Conservation (phyloP, 148 eudicot species). For the Arbutus unedo region DNA sequence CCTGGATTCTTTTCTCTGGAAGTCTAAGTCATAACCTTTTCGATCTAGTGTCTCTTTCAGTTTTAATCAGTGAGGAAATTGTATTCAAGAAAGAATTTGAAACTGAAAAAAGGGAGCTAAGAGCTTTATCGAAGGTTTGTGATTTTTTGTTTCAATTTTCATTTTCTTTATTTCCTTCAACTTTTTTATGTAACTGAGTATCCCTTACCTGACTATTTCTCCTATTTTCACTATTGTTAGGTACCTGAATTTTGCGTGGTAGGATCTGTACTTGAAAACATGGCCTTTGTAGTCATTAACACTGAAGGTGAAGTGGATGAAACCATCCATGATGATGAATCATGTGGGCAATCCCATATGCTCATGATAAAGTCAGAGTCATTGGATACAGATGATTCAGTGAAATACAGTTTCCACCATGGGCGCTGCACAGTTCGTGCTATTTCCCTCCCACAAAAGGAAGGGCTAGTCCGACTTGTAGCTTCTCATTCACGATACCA, state of each 20-base stretch:
- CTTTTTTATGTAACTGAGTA: neutral
- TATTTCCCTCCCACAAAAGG: too few species aligned
- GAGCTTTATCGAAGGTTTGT: constrained; percentile 41
- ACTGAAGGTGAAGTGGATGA: constrained; percentile 52
- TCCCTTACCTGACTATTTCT: neutral
- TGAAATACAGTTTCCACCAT: too few species aligned
- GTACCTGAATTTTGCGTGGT: constrained; percentile 41
- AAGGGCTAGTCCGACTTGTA: constrained; percentile 40
- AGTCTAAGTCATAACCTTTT: neutral
- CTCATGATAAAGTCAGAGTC: too few species aligned
- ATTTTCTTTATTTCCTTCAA: neutral
- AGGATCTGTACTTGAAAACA: constrained; percentile 45
- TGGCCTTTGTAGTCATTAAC: constrained; percentile 47
- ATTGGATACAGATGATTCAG: too few species aligned
- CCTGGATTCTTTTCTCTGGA: neutral
- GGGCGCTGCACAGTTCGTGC: too few species aligned
- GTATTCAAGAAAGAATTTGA: constrained; percentile 32
- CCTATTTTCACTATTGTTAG: constrained; percentile 26
- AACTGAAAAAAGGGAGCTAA: constrained; percentile 53
- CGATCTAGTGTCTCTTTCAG: constrained; percentile 47
- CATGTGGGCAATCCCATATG: too few species aligned
- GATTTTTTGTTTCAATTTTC: neutral
- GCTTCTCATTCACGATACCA: constrained; percentile 52
- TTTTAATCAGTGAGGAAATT: constrained; percentile 17
- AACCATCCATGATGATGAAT: constrained; percentile 43